Percentiles rank a stretch among this genome's conserved stretches.
phyloP scores from a whole-genome alignment of 2,329 filamentous ascomycete species.

The Aureobasidium sp. region DNA sequence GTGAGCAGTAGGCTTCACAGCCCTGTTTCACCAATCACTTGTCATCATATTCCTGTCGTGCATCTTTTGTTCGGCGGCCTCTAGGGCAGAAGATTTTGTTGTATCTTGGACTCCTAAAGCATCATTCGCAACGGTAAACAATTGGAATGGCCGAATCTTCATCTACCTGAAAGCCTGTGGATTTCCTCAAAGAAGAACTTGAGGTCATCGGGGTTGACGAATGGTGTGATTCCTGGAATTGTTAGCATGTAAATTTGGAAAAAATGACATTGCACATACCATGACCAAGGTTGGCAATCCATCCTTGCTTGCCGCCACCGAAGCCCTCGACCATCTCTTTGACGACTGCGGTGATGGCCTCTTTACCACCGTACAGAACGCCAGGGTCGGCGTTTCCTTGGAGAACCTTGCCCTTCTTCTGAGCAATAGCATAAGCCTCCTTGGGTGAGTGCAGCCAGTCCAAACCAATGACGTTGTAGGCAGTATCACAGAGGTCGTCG shows the following conservation, averaged over 20 bases:
- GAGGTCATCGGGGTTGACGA: constrained; percentile 87
- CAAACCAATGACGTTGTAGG: constrained; percentile 88
- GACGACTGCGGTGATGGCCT: constrained; percentile 74
- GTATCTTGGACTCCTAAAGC: constrained; percentile 25
- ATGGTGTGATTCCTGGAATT: constrained; percentile 74
- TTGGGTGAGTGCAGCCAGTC: constrained; percentile 92
- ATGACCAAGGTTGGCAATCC: constrained; percentile 96
- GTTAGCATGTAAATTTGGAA: constrained; percentile 17
- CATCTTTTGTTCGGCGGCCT: constrained; percentile 28
- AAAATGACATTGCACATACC: constrained; percentile 49
- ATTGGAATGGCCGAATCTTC: constrained; percentile 21
- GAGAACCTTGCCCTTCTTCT: constrained; percentile 64
- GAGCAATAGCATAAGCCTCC: constrained; percentile 71
- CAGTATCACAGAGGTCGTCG: constrained; percentile 76
- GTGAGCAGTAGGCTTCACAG: constrained; percentile 23
- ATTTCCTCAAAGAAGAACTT: constrained; percentile 93
- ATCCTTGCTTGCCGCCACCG: constrained; percentile 73
- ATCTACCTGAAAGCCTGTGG: constrained; percentile 47
- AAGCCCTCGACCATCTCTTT: constrained; percentile 86
- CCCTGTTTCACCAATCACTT: constrained; percentile 27
- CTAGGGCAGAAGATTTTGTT: constrained; percentile 20
- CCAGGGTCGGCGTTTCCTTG: constrained; percentile 97
- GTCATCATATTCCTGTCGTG: constrained; percentile 30
- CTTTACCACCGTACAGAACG: constrained; percentile 76
- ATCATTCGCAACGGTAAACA: constrained; percentile 24